These are phyloP conservation scores for Capsicum baccatum DNA, from an alignment of 257 asterid genomes.

Conservation along the genomic window DNA sequence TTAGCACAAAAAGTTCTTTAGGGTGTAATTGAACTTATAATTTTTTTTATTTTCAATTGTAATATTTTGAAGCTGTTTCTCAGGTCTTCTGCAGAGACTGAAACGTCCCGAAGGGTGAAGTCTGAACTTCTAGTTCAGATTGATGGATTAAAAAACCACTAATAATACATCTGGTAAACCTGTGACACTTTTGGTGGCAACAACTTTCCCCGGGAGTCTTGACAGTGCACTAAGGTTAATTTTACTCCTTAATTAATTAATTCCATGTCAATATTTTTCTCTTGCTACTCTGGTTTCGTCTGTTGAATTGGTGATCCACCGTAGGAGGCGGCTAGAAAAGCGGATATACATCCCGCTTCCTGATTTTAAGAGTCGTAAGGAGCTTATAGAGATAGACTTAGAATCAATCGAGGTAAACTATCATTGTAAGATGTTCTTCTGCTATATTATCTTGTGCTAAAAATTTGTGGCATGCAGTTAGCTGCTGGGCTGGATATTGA, in stretches of 20 bases:
- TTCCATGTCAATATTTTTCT: not conserved
- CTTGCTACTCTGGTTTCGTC: conserved; percentile 4
- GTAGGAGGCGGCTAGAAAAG: conserved; percentile 94
- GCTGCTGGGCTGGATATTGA: conserved; percentile 51
- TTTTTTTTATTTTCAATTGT: not conserved
- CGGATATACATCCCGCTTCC: conserved; percentile 93
- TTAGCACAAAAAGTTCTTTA: not conserved
- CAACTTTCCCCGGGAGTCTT: conserved; percentile 94
- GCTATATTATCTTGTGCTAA: not conserved
- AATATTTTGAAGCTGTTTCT: conserved; percentile 10
- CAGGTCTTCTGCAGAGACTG: conserved; percentile 95
- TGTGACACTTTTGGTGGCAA: conserved; percentile 95
- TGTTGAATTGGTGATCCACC: conserved; percentile 11
- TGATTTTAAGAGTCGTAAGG: conserved; percentile 81
- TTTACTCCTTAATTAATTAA: not conserved
- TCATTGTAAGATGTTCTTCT: not conserved
- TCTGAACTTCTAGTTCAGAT: conserved; percentile 90
- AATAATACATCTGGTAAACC: conserved; percentile 88
- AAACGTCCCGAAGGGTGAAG: conserved; percentile 89
- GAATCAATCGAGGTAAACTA: conserved; percentile 80
- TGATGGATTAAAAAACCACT: conserved; percentile 76
- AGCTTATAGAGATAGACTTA: conserved; percentile 78
- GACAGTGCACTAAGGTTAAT: conserved; percentile 88
- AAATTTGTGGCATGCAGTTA: conserved; percentile 45
- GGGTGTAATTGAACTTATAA: not conserved